Evolutionary conservation across 2,329 filamentous ascomycete genomes (phyloP), one percentile per base, ranked within the genome.

Genomic region (Cladosporium sp.): DNA sequence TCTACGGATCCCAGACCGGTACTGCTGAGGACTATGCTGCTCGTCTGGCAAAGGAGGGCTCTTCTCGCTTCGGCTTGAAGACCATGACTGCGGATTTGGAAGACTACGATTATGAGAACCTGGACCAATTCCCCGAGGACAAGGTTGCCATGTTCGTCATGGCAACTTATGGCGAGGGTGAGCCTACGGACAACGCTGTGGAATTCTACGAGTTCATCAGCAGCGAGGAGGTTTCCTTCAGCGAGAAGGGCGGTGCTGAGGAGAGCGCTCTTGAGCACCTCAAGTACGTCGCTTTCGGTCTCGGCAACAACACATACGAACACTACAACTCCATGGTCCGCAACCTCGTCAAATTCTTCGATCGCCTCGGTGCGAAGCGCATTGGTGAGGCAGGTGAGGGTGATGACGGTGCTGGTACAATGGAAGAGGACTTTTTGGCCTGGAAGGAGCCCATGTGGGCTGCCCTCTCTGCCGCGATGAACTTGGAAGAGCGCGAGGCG

Each of bases 401-500:
- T 70, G 94, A 99, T 69, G 94, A 99, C 73, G 94, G 95, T 64
- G 92, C 94, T 65, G 94, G 95, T 62, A 99, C 94, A 59, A 99
- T 99, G 95, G 94, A 99, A 78, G 95, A 99, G 78, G 95, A 99
- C 71, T 99, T 97, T 75, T 79, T 99, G 69, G 90, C 93, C 65
- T 99, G 94, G 94, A 99, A 99, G 79, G 94, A 99, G 70, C 92
- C 92, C 62, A 99, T 99, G 94, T 99, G 95, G 94, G 80, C 84
- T 68, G 89, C 89, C 61, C 81, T 99, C 55, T 82, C 88, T 22
- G 84, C 90, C 65, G 86, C 90, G 71, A 90, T 99, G 88, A 85
- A 85, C 56, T 80, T 99, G 58, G 89, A 97, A 76, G 94, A 99
- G 78, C 92, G 94, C 60, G 95, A 99, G 73, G 90, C 92, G 62